phyloP scores from a whole-genome alignment of 176 grass and related monocot genomes.

The Triticum turgidum region DNA sequence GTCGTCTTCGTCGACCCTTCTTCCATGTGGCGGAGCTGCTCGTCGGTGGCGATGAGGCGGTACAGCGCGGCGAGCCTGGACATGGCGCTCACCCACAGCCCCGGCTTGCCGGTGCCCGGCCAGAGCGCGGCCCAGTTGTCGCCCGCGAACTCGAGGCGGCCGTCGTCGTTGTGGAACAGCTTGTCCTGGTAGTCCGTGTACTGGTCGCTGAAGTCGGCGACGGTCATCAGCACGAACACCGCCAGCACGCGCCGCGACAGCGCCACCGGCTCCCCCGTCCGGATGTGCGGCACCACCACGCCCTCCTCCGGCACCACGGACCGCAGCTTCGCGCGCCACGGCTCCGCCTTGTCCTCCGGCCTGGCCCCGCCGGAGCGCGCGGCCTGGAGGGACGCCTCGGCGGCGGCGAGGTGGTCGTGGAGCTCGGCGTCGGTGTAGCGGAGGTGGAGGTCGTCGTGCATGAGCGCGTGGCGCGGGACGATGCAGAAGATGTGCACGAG shows the following conservation, averaged over 20 bases:
- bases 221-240: slow-evolving; percentile 67
- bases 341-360: slow-evolving; percentile 1
- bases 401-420: slow-evolving; percentile 29
- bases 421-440: slow-evolving; percentile 52
- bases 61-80: slow-evolving; percentile 63
- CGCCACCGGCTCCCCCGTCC: slow-evolving; percentile 63
- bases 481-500: slow-evolving; percentile 88
- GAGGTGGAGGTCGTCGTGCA: slow-evolving; percentile 47
- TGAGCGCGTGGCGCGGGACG: slow-evolving; percentile 65
- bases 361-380: slow-evolving; percentile 16
- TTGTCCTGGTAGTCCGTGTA: slow-evolving; percentile 79
- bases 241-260: slow-evolving; percentile 53
- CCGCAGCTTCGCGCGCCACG: slow-evolving; percentile 57
- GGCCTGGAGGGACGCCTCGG: slow-evolving; percentile 36
- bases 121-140: slow-evolving; percentile 62
- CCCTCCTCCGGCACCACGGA: slow-evolving; percentile 51
- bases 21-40: slow-evolving; percentile 29
- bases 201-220: slow-evolving; percentile 88
- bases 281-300: slow-evolving; percentile 54
- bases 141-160: slow-evolving; percentile 52
- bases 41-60: slow-evolving; percentile 49
- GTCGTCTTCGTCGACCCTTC: neutral
- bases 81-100: slow-evolving; percentile 67
- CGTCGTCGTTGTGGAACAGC: slow-evolving; percentile 58
- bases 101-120: slow-evolving; percentile 64